These are phyloP conservation scores for Phytophthora fragariaefolia DNA, from an alignment of 352 stramenopile genomes.

Conservation along the genomic window DNA sequence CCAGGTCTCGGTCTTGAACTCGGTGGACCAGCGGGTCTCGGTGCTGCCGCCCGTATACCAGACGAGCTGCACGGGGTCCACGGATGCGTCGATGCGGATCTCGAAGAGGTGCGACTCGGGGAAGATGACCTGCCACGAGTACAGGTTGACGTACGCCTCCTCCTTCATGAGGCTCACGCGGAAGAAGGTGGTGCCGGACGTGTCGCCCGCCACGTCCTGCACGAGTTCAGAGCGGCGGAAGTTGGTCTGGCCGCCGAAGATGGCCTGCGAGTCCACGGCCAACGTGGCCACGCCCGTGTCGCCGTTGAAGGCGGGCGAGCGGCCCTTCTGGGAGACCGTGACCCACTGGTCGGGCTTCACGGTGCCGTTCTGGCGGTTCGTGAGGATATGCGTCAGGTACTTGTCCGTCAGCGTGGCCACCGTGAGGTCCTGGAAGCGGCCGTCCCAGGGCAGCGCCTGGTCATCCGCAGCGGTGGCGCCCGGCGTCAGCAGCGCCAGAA, in stretches of 20 bases:
- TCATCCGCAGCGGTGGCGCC: constrained; percentile 33
- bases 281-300: constrained; percentile 71
- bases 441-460: constrained; percentile 62
- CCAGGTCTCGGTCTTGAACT: constrained; percentile 62
- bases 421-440: constrained; percentile 56
- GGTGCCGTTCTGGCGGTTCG: constrained; percentile 53
- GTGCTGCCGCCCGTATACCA: constrained; percentile 56
- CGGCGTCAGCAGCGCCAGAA: constrained; percentile 32
- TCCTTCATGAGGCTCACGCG: constrained; percentile 64
- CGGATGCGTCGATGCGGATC: constrained; percentile 62
- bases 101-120: constrained; percentile 68
- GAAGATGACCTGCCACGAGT: constrained; percentile 70
- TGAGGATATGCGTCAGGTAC: constrained; percentile 76
- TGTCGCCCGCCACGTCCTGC: constrained; percentile 54
- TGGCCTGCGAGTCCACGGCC: constrained; percentile 60
- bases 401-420: constrained; percentile 59
- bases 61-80: constrained; percentile 57
- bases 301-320: constrained; percentile 60
- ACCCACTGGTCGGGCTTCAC: constrained; percentile 57
- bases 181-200: constrained; percentile 61
- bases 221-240: constrained; percentile 76
- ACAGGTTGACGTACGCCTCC: constrained; percentile 43
- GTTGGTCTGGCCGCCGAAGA: constrained; percentile 63
- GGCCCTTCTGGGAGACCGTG: constrained; percentile 47
- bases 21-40: constrained; percentile 58